Evolutionary conservation across 805 yeast species (phyloP).

Genomic region (Saccharomycopsis capsularis): DNA sequence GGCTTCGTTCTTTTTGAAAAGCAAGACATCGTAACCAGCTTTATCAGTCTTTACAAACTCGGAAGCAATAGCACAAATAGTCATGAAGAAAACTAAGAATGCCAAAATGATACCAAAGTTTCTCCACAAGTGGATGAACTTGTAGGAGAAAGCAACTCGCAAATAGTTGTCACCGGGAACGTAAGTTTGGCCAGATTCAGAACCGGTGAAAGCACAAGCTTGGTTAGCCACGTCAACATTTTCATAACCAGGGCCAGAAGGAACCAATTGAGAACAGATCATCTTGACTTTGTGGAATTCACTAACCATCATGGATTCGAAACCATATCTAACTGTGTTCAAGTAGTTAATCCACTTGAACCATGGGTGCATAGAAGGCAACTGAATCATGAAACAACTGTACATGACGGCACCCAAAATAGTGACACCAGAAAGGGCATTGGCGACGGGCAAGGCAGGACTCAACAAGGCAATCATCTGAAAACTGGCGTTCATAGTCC

Average conservation of each 20-base stretch:
- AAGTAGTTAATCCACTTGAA: slow-evolving; percentile 58
- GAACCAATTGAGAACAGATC: slow-evolving; percentile 52
- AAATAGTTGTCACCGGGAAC: slow-evolving; percentile 61
- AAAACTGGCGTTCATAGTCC: slow-evolving; percentile 46
- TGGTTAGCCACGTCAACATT: slow-evolving; percentile 32
- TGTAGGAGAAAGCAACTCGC: slow-evolving; percentile 40
- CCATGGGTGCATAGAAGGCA: slow-evolving; percentile 61
- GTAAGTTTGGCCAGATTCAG: slow-evolving; percentile 42
- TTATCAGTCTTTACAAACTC: slow-evolving; percentile 22
- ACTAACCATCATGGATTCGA: slow-evolving; percentile 57
- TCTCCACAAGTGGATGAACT: slow-evolving; percentile 65
- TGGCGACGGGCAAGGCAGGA: slow-evolving; percentile 48
- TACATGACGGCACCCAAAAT: slow-evolving; percentile 47
- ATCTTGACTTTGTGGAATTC: slow-evolving; percentile 56
- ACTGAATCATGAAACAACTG: slow-evolving; percentile 61
- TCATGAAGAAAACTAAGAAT: slow-evolving; percentile 32
- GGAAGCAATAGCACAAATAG: slow-evolving; percentile 23
- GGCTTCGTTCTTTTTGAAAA: slow-evolving; percentile 20
- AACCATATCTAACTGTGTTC: slow-evolving; percentile 50
- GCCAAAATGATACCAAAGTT: slow-evolving; percentile 64
- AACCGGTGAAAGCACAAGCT: slow-evolving; percentile 58
- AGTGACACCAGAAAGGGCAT: slow-evolving; percentile 50
- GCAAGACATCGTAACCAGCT: slow-evolving; percentile 25
- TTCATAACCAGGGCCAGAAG: slow-evolving; percentile 50
- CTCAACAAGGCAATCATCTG: slow-evolving; percentile 45